Base-by-base conservation (phyloP, 1,284 basidiomycete genomes). In the Marasmius fiardii region DNA sequence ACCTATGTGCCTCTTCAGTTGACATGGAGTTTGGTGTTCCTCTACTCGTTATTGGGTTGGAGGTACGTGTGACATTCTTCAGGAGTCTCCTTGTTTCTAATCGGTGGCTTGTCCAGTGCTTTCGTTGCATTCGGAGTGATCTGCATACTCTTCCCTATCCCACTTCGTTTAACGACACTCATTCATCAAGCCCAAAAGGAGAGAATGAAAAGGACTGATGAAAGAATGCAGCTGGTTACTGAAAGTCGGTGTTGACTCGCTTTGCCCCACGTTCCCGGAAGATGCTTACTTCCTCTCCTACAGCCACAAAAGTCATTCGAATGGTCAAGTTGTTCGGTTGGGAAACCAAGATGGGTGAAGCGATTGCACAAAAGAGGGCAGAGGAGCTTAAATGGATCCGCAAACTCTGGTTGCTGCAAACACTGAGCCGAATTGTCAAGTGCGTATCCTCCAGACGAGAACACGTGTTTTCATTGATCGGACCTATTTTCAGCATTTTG, bases 321-420 rank as follows among this genome's bases (percentile, higher is more conserved):
- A 86, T 86, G 78, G 72, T 86, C 66, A 89, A 89, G 68, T 77
- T 88, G 61, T 88, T 90, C 60, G 87, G 81, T 1, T 88, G 86
- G 86, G 85, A 88, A 62, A 68, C 69, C 16, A 77, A 78, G 57
- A 79, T 85, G 69, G 73, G 76, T 41, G 67, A 74, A n/a, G 70
- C 74, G 26, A 75, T 88, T 26, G 68, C 74, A 23, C 73, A 72
- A n/a, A 81, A 79, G 72, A 70, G 81, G 18, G 81, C 85, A 52
- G 73, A 75, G 3, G 86, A 90, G 68, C 67, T 90, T 12, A 58
- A 60, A 1, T 76, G 70, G 63, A 66, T 81, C 31, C 74, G 71
- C 64, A 73, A 68, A 54, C 69, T 73, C 33, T 73, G 76, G 56
- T 45, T 80, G 28, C 62, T 81, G 3, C 69, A 73, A 28, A 63